Evolutionary conservation across 1,284 basidiomycete species (phyloP), one percentile per base, ranked within the genome.

Genomic region (Vanrija sp.): DNA sequence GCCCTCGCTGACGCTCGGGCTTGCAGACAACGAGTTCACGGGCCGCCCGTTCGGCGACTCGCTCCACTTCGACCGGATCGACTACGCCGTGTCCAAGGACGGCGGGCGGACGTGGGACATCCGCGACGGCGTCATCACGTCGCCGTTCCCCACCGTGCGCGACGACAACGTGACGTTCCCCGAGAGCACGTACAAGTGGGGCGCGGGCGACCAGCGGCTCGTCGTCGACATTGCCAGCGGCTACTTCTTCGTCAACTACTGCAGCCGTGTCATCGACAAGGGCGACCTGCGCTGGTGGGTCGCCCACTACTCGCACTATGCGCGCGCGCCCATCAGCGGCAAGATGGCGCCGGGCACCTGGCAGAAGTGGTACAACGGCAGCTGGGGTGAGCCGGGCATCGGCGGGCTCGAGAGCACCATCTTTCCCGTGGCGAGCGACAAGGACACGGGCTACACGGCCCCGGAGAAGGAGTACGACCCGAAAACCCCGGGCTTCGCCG

Each of bases 21-120:
- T n/a, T 16, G 15, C 57, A 55, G 31, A 31, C 53, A 55, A 59
- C 47, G 57, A 59, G 51, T 59, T 50, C 27, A 59, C 57, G 12
- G 47, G 47, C 8, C 4, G 15, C 6, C 57, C 57, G 8, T 59
- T 46, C 35, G 27, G 41, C 20, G 57, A 59, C 45, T 16, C 41
- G 3, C 45, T 59, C 22, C 57, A 59, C 53, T 59, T 46, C 45
- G 57, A 59, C 51, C 39, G 44, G 3, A 55, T 59, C 50, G 57
- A 59, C 41, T 41, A 38, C 8, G 53, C 57, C n/a, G 25, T 59
- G 15, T 44, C 39, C n/a, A 20, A 12, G 10, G 57, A 59, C 45
- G 31, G 44, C 12, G 57, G 57, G 14, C 22, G 19, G 31, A 59
- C 53, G 3, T 59, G 57, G 57, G 24, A 27, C 6, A 59, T 59